phyloP scores from a whole-genome alignment of 495 filamentous ascomycete genomes.

The Bombardia bombarda region DNA sequence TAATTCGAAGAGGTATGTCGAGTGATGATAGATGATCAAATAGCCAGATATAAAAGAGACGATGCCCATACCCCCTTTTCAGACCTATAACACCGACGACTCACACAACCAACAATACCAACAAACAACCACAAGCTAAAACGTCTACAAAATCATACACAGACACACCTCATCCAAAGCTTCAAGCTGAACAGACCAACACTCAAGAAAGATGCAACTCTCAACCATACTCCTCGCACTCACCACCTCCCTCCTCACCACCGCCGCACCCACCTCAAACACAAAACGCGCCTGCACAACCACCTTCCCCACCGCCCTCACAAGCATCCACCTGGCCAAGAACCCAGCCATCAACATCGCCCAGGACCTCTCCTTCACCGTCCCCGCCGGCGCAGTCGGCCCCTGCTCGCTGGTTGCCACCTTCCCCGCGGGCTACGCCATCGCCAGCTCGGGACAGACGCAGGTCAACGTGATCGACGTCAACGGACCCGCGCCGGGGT shows the following conservation, averaged over 20 bases:
- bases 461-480: slow-evolving; percentile 24
- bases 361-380: background rate
- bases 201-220: too few species aligned
- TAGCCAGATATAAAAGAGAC: too few species aligned
- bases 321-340: slow-evolving; percentile 15
- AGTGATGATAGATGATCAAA: too few species aligned
- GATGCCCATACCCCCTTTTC: too few species aligned
- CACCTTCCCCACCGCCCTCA: slow-evolving; percentile 8
- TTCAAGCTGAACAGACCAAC: too few species aligned
- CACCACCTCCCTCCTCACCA: slow-evolving; percentile 12
- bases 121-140: too few species aligned
- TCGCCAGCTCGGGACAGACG: slow-evolving; percentile 11
- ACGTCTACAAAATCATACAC: too few species aligned
- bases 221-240: slow-evolving; percentile 13
- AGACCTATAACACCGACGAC: too few species aligned
- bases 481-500: slow-evolving; percentile 19
- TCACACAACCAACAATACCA: too few species aligned
- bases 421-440: slow-evolving; percentile 24
- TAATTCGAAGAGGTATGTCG: too few species aligned
- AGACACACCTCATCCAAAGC: too few species aligned
- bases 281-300: slow-evolving; percentile 10
- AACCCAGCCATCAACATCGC: slow-evolving; percentile 1
- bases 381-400: slow-evolving; percentile 15
- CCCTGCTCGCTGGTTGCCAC: slow-evolving; percentile 26
- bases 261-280: slow-evolving; percentile 4